Evolutionary conservation across 1,139 yeast species (phyloP), one percentile per base, ranked within the genome.

Genomic region (Geotrichum aggregatum): DNA sequence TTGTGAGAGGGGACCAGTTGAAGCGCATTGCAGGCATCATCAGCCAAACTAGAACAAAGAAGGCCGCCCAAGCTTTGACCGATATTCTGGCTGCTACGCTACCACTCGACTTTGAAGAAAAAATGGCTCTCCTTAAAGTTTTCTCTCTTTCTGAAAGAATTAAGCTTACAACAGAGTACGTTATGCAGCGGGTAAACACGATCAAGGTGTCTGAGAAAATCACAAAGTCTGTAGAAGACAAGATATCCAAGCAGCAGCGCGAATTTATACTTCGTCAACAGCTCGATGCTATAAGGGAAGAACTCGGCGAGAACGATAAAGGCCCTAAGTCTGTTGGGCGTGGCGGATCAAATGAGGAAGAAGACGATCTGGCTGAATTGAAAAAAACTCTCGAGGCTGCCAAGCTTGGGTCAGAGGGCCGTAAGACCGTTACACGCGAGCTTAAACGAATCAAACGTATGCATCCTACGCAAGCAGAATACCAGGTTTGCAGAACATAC

Each of bases 391-490:
- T 72, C 8, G 57, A 54, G 26, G 49, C 52, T 0, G 60, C 65
- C 14, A 53, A 59, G 18, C 51, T 72, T 58, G 65, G 72, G 1
- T 55, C 57, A 1, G 74, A 72, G 10, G 76, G 71, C 13, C 65
- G 64, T 35, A 71, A 80, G 47, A 74, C 83, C 35, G 77, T 83
- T 19, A 60, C 72, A n/a, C 82, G 84, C 55, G 94, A 85, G 61
- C 77, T 75, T 61, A 79, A 78, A 61, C 72, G 89, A 30, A 73
- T 85, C 61, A 77, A 78, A 59, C 72, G 82, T 21, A 76, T 86
- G 67, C 82, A 80, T 43, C 79, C 85, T 1, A 80, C 80, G 2
- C 83, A 83, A 53, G 82, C 89, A 0, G 94, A 85, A 64, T 84
- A 80, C 67, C 87, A 84, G 64, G 88, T 84, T 2, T 74, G 84